A percentile compares a stretch with the other conserved stretches of the same genome.
Evolutionary conservation across 2,329 filamentous ascomycete species (phyloP).

Genomic region (Phaeosphaeriaceae sp.): DNA sequence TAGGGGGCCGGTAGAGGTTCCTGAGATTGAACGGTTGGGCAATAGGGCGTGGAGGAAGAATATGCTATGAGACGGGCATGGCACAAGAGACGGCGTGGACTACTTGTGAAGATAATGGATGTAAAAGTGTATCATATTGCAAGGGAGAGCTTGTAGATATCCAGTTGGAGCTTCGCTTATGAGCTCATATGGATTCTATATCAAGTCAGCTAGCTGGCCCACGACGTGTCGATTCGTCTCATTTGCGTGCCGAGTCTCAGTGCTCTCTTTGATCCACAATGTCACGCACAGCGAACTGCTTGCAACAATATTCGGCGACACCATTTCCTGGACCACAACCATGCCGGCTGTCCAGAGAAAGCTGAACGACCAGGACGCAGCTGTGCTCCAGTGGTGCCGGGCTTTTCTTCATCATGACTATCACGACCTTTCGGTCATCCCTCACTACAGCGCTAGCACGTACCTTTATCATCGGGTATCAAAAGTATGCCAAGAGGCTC

Average conservation of each 20-base stretch:
- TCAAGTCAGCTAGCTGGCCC: slow-evolving; percentile 1
- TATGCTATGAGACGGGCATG: slow-evolving; percentile 76
- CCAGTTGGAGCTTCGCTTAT: not conserved
- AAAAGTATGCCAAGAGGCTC: not conserved
- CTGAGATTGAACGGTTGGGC: slow-evolving; percentile 81
- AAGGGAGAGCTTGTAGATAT: not conserved
- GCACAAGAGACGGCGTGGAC: not conserved
- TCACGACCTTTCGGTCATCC: too few species aligned
- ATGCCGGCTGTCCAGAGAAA: slow-evolving; percentile 14
- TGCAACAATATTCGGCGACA: slow-evolving; percentile 21
- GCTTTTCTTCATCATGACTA: slow-evolving; percentile 25
- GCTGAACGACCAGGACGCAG: slow-evolving; percentile 10
- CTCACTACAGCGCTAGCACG: not conserved
- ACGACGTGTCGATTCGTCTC: not conserved
- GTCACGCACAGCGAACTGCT: slow-evolving; percentile 4
- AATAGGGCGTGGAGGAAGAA: slow-evolving; percentile 85
- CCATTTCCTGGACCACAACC: slow-evolving; percentile 2
- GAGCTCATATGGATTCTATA: not conserved
- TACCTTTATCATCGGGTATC: not conserved
- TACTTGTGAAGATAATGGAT: not conserved
- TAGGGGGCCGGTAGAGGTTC: slow-evolving; percentile 77
- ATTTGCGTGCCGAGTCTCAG: slow-evolving; percentile 9
- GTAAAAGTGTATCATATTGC: not conserved
- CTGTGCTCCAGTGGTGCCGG: slow-evolving; percentile 10
- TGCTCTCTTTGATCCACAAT: slow-evolving; percentile 32